Base-by-base conservation (phyloP, 768 basidiomycete genomes). In the Podaxis sp. region DNA sequence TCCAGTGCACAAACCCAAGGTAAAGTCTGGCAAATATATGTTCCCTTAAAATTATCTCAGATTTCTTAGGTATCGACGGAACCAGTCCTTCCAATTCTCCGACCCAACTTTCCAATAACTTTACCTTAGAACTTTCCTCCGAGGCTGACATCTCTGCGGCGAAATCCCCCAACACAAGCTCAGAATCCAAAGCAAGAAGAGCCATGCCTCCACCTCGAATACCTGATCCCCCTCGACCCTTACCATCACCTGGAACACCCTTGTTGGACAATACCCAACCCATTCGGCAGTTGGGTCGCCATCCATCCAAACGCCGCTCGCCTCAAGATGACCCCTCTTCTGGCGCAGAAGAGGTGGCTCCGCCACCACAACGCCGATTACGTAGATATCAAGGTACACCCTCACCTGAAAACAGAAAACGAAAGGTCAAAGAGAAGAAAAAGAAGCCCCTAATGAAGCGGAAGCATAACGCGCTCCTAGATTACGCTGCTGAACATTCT, bases 401-500 rank as follows among this genome's bases (percentile, higher is more conserved):
- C 36, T 52, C 61, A 55, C 65, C 61, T 44, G 50, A 62, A 55
- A 62, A 58, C 56, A 63, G 59, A 63, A 66, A 65, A 27, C 23
- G 53, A 37, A 36, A 57, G 23, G 48, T 54, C 46, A 63, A 68
- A 55, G 47, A 38, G 37, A 61, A 61, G 46, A 62, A 65, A 35
- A 21, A 52, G 11, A 68, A 71, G 54, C 71, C 72, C 2, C 65
- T 73, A 21, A 67, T 63, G 37, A 66, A 47, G 16, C 42, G 59
- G 40, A 68, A 69, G 55, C 68, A 61, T 38, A 70, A 81, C 70
- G 66, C 68, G 1, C 76, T 86, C 68, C 77, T 91, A 55, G 90
- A 91, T 65, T 76, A 83, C 36, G 88, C 87, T 68, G 92, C 92
- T 2, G 72, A 72, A 16, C 92, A 93, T 66, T 94, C 93, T 7